Percentiles rank a stretch among this genome's conserved stretches.
These are phyloP conservation scores for Gautieria morchelliformis DNA, from an alignment of 768 basidiomycete species.

Conservation along the genomic window DNA sequence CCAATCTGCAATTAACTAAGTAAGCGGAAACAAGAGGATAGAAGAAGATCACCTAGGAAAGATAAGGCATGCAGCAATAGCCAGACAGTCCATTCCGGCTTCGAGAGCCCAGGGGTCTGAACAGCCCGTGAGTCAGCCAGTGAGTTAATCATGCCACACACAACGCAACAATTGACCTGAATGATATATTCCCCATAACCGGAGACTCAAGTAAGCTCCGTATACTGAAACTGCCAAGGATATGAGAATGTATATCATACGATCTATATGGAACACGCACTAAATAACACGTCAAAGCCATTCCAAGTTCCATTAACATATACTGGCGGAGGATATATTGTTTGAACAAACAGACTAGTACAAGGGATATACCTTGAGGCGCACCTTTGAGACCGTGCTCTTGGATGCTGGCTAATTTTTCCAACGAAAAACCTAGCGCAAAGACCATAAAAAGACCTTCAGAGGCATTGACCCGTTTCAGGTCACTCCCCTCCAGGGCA, in stretches of 20 bases:
- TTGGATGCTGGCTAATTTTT: slow-evolving; percentile 91
- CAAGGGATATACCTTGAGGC: not conserved
- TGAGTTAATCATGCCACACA: not conserved
- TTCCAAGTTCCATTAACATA: slow-evolving; percentile 32
- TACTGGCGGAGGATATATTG: not conserved
- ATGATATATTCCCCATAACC: slow-evolving; percentile 69
- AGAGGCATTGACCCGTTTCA: slow-evolving; percentile 47
- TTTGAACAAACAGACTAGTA: not conserved
- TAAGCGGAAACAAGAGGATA: not conserved
- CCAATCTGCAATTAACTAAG: slow-evolving; percentile 42
- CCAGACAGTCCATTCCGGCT: slow-evolving; percentile 74
- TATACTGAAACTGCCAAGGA: slow-evolving; percentile 58
- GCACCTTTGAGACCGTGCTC: slow-evolving; percentile 87
- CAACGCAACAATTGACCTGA: slow-evolving; percentile 34
- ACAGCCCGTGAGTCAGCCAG: not conserved
- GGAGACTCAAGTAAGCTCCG: slow-evolving; percentile 62
- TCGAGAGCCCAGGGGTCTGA: slow-evolving; percentile 56
- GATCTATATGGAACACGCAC: slow-evolving; percentile 29
- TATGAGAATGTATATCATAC: not conserved
- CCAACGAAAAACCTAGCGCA: slow-evolving; percentile 69
- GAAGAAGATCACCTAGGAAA: slow-evolving; percentile 58
- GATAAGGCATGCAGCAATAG: slow-evolving; percentile 81
- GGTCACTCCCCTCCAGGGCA: slow-evolving; percentile 66
- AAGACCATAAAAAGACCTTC: slow-evolving; percentile 71
- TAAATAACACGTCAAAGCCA: slow-evolving; percentile 88